Evolutionary conservation across 352 stramenopile species (phyloP).

Genomic region (Phytophthora boehmeriae): DNA sequence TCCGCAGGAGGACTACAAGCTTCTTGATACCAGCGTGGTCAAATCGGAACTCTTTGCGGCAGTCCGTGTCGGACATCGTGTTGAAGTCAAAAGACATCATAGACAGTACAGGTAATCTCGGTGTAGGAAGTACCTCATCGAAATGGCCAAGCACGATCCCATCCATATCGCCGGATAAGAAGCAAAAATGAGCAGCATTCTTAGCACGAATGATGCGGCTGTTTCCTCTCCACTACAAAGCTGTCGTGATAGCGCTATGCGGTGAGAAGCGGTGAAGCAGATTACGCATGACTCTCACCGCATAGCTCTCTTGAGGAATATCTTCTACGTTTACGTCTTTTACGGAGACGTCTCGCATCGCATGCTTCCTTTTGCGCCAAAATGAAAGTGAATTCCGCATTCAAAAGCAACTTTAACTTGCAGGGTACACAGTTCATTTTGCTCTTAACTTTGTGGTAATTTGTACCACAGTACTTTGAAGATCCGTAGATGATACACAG

Average conservation of each 20-base stretch:
- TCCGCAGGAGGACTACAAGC: not conserved
- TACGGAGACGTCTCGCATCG: constrained; percentile 4
- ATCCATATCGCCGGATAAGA: constrained; percentile 1
- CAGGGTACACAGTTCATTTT: no score
- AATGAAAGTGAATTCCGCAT: no score
- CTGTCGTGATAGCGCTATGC: not conserved
- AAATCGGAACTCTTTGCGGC: constrained; percentile 5
- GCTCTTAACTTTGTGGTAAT: no score
- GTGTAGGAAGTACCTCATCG: constrained; percentile 3
- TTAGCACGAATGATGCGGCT: not conserved
- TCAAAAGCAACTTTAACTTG: no score
- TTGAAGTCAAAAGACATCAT: constrained; percentile 5
- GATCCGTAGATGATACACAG: no score
- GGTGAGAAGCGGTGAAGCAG: constrained; percentile 3
- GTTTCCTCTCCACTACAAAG: constrained; percentile 6
- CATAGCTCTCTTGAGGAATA: not conserved
- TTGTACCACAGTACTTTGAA: no score
- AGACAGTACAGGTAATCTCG: constrained; percentile 2
- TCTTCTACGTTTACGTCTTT: not conserved
- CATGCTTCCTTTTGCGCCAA: no score
- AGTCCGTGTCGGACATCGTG: constrained; percentile 4
- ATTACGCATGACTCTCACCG: not conserved
- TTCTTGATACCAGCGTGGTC: constrained; percentile 5
- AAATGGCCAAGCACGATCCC: not conserved
- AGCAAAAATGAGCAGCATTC: constrained; percentile 1